Conservation (phyloP, 352 stramenopile genomes). For the Aphanomyces invadans region DNA sequence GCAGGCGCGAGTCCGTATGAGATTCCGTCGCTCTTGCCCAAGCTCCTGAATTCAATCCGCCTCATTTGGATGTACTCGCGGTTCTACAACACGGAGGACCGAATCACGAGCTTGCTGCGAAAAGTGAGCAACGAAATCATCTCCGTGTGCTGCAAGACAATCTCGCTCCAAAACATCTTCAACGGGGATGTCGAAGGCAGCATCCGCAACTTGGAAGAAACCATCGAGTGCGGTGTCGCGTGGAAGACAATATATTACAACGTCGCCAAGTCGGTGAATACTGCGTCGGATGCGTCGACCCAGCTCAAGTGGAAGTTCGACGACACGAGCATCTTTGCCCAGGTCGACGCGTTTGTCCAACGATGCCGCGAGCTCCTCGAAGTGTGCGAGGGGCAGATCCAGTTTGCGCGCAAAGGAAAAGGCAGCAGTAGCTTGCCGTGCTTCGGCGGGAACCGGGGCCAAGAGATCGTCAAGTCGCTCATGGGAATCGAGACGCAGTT, state of each 20-base stretch:
- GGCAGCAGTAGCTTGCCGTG: constrained; percentile 61
- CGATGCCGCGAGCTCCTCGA: constrained; percentile 91
- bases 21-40: constrained; percentile 86
- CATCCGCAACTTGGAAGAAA: constrained; percentile 86
- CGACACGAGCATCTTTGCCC: constrained; percentile 91
- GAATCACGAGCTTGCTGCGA: constrained; percentile 85
- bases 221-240: constrained; percentile 85
- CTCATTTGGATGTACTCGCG: constrained; percentile 91
- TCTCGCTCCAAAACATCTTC: constrained; percentile 87
- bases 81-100: constrained; percentile 93
- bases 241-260: constrained; percentile 89
- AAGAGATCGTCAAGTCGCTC: constrained; percentile 90
- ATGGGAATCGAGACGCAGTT: constrained; percentile 90
- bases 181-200: constrained; percentile 88
- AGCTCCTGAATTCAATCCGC: constrained; percentile 89
- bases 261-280: constrained; percentile 53
- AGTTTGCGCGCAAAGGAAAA: constrained; percentile 88
- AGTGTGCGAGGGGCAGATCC: constrained; percentile 92
- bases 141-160: constrained; percentile 80
- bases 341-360: constrained; percentile 95
- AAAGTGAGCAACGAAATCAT: constrained; percentile 96
- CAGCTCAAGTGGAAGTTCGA: constrained; percentile 92
- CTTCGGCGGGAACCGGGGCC: constrained; percentile 88
- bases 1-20: constrained; percentile 73
- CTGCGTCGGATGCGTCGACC: too few relatives aligned